Percentiles rank a stretch among this genome's conserved stretches.
phyloP scores from a whole-genome alignment of 2,329 filamentous ascomycete genomes.

The Bipolaris victoriae region DNA sequence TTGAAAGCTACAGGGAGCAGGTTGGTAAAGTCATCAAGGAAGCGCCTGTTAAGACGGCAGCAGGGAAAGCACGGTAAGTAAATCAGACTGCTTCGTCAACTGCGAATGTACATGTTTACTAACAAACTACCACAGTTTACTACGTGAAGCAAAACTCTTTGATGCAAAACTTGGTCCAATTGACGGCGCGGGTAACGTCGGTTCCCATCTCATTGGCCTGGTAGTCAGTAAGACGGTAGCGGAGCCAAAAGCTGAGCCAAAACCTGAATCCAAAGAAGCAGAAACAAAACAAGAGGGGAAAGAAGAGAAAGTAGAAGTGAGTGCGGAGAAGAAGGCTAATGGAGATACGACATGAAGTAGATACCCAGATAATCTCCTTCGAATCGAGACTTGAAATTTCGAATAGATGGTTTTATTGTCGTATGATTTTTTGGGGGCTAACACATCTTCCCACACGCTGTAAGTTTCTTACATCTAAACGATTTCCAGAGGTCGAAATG shows the following conservation, averaged over 20 bases:
- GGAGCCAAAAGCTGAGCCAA: slow-evolving; percentile 15
- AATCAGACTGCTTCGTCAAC: slow-evolving; percentile 3
- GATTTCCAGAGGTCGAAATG: no score
- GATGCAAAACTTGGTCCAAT: slow-evolving; percentile 74
- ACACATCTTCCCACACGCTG: no score
- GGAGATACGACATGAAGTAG: neutral
- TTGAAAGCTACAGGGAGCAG: slow-evolving; percentile 79
- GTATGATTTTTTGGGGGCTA: no score
- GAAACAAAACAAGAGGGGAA: neutral
- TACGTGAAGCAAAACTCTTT: slow-evolving; percentile 77
- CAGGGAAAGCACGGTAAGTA: slow-evolving; percentile 73
- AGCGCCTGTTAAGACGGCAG: slow-evolving; percentile 67
- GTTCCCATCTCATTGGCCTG: slow-evolving; percentile 70
- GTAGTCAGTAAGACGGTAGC: slow-evolving; percentile 62
- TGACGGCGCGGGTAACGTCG: slow-evolving; percentile 77
- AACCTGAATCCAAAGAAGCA: slow-evolving; percentile 2
- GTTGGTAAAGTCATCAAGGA: slow-evolving; percentile 74
- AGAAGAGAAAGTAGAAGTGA: neutral
- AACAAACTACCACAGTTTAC: slow-evolving; percentile 62
- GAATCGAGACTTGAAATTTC: neutral
- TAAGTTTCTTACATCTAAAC: no score
- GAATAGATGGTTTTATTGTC: no score
- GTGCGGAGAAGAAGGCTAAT: neutral
- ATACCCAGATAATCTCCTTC: neutral
- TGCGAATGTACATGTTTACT: neutral